These are phyloP conservation scores for Hyparrhenia diplandra DNA, from an alignment of 176 grass and related monocot species.

Conservation along the genomic window DNA sequence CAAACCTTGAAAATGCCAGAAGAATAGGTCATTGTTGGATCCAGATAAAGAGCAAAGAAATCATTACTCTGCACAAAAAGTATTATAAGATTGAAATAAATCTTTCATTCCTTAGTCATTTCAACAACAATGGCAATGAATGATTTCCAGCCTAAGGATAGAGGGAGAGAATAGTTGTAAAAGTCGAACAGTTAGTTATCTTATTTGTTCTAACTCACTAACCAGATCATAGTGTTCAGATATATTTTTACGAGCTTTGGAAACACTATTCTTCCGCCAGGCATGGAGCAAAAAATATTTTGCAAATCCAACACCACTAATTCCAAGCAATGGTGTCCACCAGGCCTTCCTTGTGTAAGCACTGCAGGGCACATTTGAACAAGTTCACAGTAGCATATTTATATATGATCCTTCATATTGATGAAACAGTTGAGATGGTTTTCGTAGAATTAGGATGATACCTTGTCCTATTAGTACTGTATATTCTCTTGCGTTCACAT, in stretches of 20 bases:
- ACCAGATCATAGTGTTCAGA: conserved; percentile 92
- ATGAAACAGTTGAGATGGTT: background rate
- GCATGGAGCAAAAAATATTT: conserved; percentile 65
- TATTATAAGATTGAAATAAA: background rate
- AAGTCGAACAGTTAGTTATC: too few relatives aligned
- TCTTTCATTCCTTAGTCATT: background rate
- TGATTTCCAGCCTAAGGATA: background rate
- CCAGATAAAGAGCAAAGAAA: conserved; percentile 74
- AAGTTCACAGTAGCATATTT: background rate
- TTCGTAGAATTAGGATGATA: background rate
- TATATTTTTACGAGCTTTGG: conserved; percentile 65
- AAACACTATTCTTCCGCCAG: conserved; percentile 59
- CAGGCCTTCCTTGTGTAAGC: conserved; percentile 23
- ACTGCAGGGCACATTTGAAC: background rate
- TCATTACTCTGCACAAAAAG: conserved; percentile 58
- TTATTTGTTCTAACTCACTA: too few relatives aligned
- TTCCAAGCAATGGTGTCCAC: conserved; percentile 71
- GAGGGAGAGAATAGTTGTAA: background rate
- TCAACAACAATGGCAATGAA: background rate
- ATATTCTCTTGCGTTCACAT: conserved; percentile 20
- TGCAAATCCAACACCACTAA: conserved; percentile 53
- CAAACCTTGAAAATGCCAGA: conserved; percentile 69
- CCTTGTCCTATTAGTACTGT: conserved; percentile 26
- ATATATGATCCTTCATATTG: background rate
- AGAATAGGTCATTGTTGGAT: conserved; percentile 80